Conservation (phyloP, 495 filamentous ascomycete species). For the Sordaria brevicollis region DNA sequence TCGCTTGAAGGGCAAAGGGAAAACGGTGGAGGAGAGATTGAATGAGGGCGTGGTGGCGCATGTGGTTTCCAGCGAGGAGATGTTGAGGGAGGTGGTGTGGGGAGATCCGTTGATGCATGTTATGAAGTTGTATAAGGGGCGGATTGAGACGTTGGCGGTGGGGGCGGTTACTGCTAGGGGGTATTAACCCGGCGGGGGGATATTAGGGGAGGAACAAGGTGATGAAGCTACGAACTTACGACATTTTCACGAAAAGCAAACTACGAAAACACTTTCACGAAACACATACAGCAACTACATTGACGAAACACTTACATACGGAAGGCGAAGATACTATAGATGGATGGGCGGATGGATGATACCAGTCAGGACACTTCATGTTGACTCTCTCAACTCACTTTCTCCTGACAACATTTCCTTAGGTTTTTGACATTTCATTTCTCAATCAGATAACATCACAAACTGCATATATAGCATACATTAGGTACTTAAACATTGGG, state of each 20-base stretch:
- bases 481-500: no score
- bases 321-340: background rate
- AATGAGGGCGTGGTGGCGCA: slow-evolving; percentile 50
- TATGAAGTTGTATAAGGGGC: slow-evolving; percentile 61
- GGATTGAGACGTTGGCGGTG: slow-evolving; percentile 58
- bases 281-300: background rate
- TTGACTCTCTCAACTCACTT: background rate
- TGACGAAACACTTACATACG: background rate
- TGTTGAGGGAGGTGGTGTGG: slow-evolving; percentile 57
- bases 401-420: background rate
- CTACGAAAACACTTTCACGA: background rate
- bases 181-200: no score
- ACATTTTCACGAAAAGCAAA: background rate
- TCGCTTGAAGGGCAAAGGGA: slow-evolving; percentile 22
- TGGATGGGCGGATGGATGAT: background rate
- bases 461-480: background rate
- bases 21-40: slow-evolving; percentile 29
- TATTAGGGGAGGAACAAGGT: no score
- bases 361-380: background rate
- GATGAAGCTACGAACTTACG: background rate
- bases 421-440: background rate
- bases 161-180: slow-evolving; percentile 50
- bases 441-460: no score
- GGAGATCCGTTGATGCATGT: slow-evolving; percentile 70
- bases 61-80: slow-evolving; percentile 45